Evolutionary conservation across 495 filamentous ascomycete species (phyloP).

Genomic region (Evansstolkia leycettana): DNA sequence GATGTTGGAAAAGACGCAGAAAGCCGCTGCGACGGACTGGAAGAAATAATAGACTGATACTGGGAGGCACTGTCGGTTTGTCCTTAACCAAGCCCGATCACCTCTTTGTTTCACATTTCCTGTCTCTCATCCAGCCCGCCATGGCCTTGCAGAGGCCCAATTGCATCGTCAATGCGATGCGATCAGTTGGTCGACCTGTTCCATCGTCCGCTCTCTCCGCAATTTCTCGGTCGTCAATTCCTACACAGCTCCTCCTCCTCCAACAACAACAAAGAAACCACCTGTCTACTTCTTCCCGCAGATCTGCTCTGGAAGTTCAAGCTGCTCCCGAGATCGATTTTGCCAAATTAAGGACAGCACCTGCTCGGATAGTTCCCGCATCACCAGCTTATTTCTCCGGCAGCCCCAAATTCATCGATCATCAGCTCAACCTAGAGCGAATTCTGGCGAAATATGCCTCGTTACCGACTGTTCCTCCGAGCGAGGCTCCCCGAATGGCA

Average conservation of each 20-base stretch:
- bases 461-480: slow-evolving; percentile 52
- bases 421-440: slow-evolving; percentile 57
- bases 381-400: slow-evolving; percentile 93
- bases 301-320: slow-evolving; percentile 16
- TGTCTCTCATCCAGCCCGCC: background rate
- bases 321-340: slow-evolving; percentile 39
- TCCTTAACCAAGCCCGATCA: too few relatives aligned
- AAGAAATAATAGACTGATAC: too few relatives aligned
- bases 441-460: slow-evolving; percentile 56
- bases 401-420: slow-evolving; percentile 74
- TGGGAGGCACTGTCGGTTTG: too few relatives aligned
- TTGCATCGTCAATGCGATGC: slow-evolving; percentile 28
- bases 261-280: slow-evolving; percentile 6
- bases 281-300: slow-evolving; percentile 9
- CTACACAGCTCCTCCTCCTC: slow-evolving; percentile 2
- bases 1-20: slow-evolving; percentile 16
- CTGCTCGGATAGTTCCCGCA: slow-evolving; percentile 63
- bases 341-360: slow-evolving; percentile 10
- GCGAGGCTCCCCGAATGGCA: slow-evolving; percentile 60
- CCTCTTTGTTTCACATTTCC: background rate
- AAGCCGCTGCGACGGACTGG: background rate
- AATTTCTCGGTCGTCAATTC: slow-evolving; percentile 6
- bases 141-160: slow-evolving; percentile 29
- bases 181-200: slow-evolving; percentile 18
- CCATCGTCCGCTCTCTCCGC: slow-evolving; percentile 8